Evolutionary conservation across 176 grass and related monocot genomes (phyloP), one percentile per base, ranked within the genome.

Genomic region (Cenchrus purpureus): DNA sequence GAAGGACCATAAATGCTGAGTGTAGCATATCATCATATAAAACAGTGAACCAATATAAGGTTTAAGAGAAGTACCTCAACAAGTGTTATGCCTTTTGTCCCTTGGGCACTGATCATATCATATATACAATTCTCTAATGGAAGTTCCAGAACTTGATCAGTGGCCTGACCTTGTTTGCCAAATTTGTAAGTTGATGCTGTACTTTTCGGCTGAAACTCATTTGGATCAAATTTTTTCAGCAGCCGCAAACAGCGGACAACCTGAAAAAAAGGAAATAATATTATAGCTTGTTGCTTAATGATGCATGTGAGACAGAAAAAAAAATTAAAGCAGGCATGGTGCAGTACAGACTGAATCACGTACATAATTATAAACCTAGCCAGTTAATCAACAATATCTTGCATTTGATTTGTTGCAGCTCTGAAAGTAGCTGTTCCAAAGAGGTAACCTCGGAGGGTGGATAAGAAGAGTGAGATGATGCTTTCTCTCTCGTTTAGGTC

Each of bases 31-130:
- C 7, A 50, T 17, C 9, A 48, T 65, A 74, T 37, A 64, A 55
- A 68, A 68, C 49, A 81, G 80, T 71, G 55, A 37, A 22, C 22
- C 8, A 37, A 20, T 84, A 10, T 31, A 79, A 85, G n/a, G 77
- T 87, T 68, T 68, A 22, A 51, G 75, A 65, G 34, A 84, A 62
- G 48, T 95, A 98, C 96, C 96, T 95, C 91, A 78, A 86, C 84
- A 83, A 98, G 92, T 34, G 93, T 98, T 80, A 95, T 94, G 76
- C 96, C 96, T 92, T 91, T 94, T 79, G 90, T 79, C 62, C 96
- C 96, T 89, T 91, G 83, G 29, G 70, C 86, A 88, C 90, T 91
- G 80, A 98, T 88, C 93, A 98, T 95, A 90, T 95, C 93, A 51
- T 98, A 98, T 82, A 98, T 94, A 65, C 96, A 87, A 55, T 90